Base-by-base conservation (phyloP, 345 rosid genomes). In the Sonneratia caseolaris region DNA sequence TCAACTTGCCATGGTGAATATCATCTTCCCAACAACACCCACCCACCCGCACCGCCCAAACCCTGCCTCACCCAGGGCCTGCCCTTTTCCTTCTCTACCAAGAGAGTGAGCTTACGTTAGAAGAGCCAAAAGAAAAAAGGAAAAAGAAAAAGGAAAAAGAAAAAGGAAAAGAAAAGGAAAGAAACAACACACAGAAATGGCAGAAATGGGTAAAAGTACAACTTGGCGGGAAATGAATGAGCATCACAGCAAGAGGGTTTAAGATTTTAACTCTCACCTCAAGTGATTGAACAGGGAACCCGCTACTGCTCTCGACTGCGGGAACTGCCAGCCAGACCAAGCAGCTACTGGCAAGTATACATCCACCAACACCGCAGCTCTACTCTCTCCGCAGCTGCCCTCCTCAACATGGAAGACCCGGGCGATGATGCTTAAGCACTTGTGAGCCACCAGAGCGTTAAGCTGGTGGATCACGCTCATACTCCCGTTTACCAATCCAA, bases 251-350 rank as follows among this genome's bases (percentile, higher is more conserved):
- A 27, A 27, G 32, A 27, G 32, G 32, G 13, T 13, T 53, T 5
- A 27, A 61, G 37, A 24, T 61, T 22, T 24, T 2, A 61, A 27
- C 66, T 61, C 27, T 61, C 12, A 91, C 99, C 99, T 90, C 77
- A 95, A 70, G 76, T 95, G 99, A 75, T 85, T 80, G 76, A 89
- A 86, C 65, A 95, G 77, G 18, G 91, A 73, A 68, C 85, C 88
- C 53, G 96, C 97, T 61, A 84, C 61, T 18, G 92, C 69, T 7
- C 81, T 80, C 0, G 75, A 85, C 73, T 76, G 84, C 0, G 97
- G 93, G 72, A 95, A 90, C 81, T 92, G 99, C 97, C 96, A 88
- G 7, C 92, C 96, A 9, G 86, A 75, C 96, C 93, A 90, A 72
- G 87, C 45, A 16, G 79, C 87, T 70, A 86, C 19, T 24, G 90